phyloP scores from a whole-genome alignment of 495 filamentous ascomycete genomes.

The Neurospora sp. region DNA sequence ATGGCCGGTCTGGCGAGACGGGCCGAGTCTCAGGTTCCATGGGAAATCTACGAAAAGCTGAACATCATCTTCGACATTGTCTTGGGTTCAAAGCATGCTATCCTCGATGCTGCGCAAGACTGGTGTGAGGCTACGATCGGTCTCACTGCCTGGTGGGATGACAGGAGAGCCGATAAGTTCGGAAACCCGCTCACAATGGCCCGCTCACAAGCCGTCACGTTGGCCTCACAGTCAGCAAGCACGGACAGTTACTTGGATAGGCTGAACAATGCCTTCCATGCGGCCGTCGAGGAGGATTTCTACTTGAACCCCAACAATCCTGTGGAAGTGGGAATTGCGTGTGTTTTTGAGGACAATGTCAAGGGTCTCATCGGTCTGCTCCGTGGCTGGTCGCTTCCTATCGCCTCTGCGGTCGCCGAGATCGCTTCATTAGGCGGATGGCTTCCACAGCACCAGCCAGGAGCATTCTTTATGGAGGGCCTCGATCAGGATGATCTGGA shows the following conservation, averaged over 20 bases:
- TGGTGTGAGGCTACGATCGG: constrained; percentile 82
- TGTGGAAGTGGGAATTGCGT: constrained; percentile 69
- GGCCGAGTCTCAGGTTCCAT: constrained; percentile 75
- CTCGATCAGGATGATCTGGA: constrained; percentile 48
- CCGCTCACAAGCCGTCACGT: constrained; percentile 32
- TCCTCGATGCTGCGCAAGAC: constrained; percentile 61
- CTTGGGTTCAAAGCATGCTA: constrained; percentile 57
- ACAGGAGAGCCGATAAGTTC: constrained; percentile 45
- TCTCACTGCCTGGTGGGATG: constrained; percentile 82
- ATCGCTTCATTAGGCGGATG: constrained; percentile 66
- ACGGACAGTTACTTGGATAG: constrained; percentile 36
- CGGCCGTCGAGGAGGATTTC: constrained; percentile 41
- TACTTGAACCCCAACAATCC: constrained; percentile 60
- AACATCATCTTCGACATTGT: constrained; percentile 65
- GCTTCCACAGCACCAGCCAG: constrained; percentile 47
- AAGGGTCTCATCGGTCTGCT: constrained; percentile 65
- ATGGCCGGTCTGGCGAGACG: constrained; percentile 52
- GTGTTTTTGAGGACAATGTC: constrained; percentile 65
- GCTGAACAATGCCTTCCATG: constrained; percentile 39
- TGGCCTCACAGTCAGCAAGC: constrained; percentile 14
- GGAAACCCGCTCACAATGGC: constrained; percentile 22
- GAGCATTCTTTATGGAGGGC: constrained; percentile 20
- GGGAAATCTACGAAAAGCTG: constrained; percentile 74
- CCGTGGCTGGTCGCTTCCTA: constrained; percentile 63
- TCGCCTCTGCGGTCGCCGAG: constrained; percentile 69